A percentile compares a stretch with the other conserved stretches of the same genome.
Evolutionary conservation across 306 rosid species (phyloP).

Genomic region (Nissolia schottii): DNA sequence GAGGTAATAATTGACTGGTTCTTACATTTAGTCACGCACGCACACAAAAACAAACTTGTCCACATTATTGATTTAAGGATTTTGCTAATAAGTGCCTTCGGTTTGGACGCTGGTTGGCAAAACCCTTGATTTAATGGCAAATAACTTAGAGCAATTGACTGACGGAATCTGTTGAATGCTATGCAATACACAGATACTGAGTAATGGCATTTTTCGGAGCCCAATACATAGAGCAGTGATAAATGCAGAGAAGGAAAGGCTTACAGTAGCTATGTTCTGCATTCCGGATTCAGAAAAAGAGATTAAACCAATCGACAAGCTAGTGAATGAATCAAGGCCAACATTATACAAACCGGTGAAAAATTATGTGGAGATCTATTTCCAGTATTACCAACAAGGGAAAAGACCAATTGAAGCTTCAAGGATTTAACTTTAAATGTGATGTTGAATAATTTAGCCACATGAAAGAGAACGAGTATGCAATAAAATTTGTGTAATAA

Average conservation of each 20-base stretch:
- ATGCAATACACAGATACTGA: constrained; percentile 40
- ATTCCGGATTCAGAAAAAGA: constrained; percentile 43
- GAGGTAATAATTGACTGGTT: constrained; percentile 41
- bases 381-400: constrained; percentile 58
- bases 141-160: too few species aligned
- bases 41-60: neutral
- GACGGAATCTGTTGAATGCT: constrained; percentile 1
- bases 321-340: constrained; percentile 50
- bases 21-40: too few species aligned
- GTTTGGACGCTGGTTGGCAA: too few species aligned
- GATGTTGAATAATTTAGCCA: neutral
- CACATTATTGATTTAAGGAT: neutral
- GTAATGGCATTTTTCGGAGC: constrained; percentile 63
- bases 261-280: constrained; percentile 52
- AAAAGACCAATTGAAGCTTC: constrained; percentile 59
- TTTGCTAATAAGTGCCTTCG: too few species aligned
- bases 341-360: constrained; percentile 40
- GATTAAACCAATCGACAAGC: constrained; percentile 43
- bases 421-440: constrained; percentile 23
- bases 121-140: too few species aligned
- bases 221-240: constrained; percentile 61
- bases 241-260: constrained; percentile 52
- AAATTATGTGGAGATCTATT: constrained; percentile 36
- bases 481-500: neutral
- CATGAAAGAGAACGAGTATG: neutral